Evolutionary conservation across 2,329 filamentous ascomycete genomes (phyloP).

Genomic region (Huntiella moniliformis): DNA sequence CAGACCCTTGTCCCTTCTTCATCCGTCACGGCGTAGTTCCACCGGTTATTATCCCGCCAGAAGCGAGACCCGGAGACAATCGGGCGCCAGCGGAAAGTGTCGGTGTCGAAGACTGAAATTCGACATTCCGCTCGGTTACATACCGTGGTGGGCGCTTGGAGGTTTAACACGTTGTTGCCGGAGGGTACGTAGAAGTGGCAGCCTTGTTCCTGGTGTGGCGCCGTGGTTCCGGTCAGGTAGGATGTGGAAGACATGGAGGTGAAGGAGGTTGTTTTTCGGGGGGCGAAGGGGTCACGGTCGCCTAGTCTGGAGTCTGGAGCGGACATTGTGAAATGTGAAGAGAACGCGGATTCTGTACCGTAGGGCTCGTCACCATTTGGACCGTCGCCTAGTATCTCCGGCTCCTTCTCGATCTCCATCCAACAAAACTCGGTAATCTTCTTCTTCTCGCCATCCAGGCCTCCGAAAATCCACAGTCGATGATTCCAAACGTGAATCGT

Average conservation of each 20-base stretch:
- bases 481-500: conserved; percentile 85
- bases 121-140: conserved; percentile 78
- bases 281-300: too few species aligned
- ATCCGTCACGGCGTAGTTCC: conserved; percentile 97
- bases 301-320: too few species aligned
- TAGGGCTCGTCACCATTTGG: too few species aligned
- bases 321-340: too few species aligned
- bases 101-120: conserved; percentile 71
- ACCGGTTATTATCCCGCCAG: conserved; percentile 78
- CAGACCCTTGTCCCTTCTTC: conserved; percentile 90
- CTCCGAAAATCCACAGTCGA: conserved; percentile 90
- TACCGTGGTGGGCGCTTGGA: conserved; percentile 79
- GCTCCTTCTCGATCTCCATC: conserved; percentile 82
- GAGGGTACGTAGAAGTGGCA: conserved; percentile 93
- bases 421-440: conserved; percentile 93
- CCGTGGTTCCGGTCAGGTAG: too few species aligned
- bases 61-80: conserved; percentile 87
- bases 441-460: conserved; percentile 90
- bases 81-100: conserved; percentile 80
- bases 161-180: conserved; percentile 79
- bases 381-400: conserved; percentile 17
- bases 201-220: conserved; percentile 67
- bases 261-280: too few species aligned
- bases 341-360: too few species aligned
- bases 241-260: too few species aligned